phyloP scores from a whole-genome alignment of 1,284 basidiomycete species.

The Golubevia pallescens region DNA sequence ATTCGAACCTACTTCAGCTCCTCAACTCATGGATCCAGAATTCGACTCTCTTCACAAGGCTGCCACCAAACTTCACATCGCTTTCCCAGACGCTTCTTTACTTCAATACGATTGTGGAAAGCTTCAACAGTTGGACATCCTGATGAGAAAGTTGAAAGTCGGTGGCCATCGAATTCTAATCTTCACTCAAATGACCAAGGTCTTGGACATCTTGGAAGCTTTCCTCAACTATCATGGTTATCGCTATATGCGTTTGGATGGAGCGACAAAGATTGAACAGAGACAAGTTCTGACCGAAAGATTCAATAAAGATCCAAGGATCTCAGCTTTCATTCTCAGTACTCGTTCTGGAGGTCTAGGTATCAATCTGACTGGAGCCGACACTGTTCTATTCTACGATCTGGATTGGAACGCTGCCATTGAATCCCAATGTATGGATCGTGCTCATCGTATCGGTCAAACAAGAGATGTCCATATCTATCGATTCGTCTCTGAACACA shows the following conservation, averaged over 20 bases:
- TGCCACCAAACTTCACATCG: constrained; percentile 85
- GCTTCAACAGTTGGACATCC: constrained; percentile 79
- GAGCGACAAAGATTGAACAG: constrained; percentile 93
- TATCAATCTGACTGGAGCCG: constrained; percentile 92
- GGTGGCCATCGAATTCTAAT: constrained; percentile 89
- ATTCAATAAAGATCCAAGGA: constrained; percentile 89
- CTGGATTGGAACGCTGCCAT: constrained; percentile 98
- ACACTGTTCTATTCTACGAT: constrained; percentile 95
- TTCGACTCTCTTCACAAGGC: constrained; percentile 77
- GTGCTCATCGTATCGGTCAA: constrained; percentile 92
- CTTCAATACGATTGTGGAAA: constrained; percentile 97
- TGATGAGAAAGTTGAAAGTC: constrained; percentile 82
- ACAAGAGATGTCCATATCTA: constrained; percentile 97
- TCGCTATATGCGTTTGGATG: constrained; percentile 88
- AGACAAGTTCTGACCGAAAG: constrained; percentile 92
- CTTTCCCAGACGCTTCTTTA: constrained; percentile 87
- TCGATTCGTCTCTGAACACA: constrained; percentile 88
- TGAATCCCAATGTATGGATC: constrained; percentile 95
- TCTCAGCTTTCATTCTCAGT: constrained; percentile 92
- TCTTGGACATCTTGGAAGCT: constrained; percentile 90
- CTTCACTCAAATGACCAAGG: constrained; percentile 96
- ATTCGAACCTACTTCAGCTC: constrained; percentile 33
- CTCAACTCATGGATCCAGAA: constrained; percentile 55
- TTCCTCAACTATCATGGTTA: constrained; percentile 93
- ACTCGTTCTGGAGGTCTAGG: constrained; percentile 93